Conservation (phyloP, 306 rosid genomes). For the Mimosa bimucronata region DNA sequence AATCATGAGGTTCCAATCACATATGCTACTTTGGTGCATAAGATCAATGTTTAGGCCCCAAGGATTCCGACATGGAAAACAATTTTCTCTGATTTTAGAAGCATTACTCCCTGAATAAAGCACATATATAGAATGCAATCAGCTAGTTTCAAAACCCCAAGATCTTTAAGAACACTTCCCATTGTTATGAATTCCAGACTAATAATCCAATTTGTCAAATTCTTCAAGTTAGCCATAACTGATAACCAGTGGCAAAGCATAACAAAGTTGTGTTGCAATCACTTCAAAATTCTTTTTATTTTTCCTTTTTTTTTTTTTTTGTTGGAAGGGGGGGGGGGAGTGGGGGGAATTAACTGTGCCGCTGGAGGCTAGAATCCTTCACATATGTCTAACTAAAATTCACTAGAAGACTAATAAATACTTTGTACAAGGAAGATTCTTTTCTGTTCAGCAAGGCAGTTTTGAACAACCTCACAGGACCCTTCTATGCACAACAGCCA, state of each 20-base stretch:
- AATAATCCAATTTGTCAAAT: neutral
- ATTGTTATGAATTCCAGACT: neutral
- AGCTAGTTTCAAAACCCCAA: neutral
- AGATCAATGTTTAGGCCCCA: neutral
- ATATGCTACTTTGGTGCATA: neutral
- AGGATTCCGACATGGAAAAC: neutral
- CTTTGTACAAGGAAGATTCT: neutral
- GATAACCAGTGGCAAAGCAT: neutral
- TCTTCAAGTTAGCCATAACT: slow-evolving; percentile 27
- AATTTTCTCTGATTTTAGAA: neutral
- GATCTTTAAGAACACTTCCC: neutral
- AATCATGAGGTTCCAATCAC: neutral
- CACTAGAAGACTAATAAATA: neutral
- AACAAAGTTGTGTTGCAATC: neutral
- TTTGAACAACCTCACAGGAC: neutral
- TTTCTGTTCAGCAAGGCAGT: neutral
- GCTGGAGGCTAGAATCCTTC: neutral
- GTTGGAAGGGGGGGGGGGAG: too few relatives aligned
- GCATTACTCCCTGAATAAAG: neutral
- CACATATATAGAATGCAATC: neutral
- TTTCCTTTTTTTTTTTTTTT: too few relatives aligned
- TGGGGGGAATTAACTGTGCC: neutral
- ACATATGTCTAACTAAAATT: neutral
- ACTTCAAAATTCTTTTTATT: too few relatives aligned
- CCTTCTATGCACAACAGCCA: neutral